Conservation (phyloP, 2,329 filamentous ascomycete species). For the Aspergillus sp. region DNA sequence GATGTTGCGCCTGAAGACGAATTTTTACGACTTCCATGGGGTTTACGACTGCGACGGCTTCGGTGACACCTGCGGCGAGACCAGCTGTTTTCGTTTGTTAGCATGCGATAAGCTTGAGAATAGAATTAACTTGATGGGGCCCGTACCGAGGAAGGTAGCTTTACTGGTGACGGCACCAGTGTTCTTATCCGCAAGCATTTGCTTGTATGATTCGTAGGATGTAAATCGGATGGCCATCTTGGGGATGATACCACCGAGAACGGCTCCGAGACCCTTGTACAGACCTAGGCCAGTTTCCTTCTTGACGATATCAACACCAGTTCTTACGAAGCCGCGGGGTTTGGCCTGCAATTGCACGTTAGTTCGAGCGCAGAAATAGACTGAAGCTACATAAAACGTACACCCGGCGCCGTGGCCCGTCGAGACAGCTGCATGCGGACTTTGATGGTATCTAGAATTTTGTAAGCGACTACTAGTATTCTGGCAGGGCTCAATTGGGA, state of each 20-base stretch:
- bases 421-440: slow-evolving; percentile 98
- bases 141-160: slow-evolving; percentile 69
- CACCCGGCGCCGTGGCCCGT: slow-evolving; percentile 76
- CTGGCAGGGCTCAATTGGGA: not conserved
- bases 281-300: slow-evolving; percentile 89
- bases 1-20: slow-evolving; percentile 93
- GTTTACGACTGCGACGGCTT: slow-evolving; percentile 93
- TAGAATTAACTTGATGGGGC: not conserved
- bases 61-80: slow-evolving; percentile 87
- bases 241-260: slow-evolving; percentile 91
- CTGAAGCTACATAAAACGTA: slow-evolving; percentile 40
- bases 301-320: slow-evolving; percentile 80
- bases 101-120: not conserved
- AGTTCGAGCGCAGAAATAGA: not conserved
- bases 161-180: slow-evolving; percentile 68
- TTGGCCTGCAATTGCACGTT: slow-evolving; percentile 51
- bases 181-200: slow-evolving; percentile 67
- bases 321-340: slow-evolving; percentile 82
- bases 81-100: slow-evolving; percentile 58
- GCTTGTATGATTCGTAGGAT: slow-evolving; percentile 95
- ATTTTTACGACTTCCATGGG: slow-evolving; percentile 99
- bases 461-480: not conserved
- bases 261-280: slow-evolving; percentile 97
- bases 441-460: slow-evolving; percentile 80
- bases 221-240: slow-evolving; percentile 99